Evolutionary conservation across 2,329 filamentous ascomycete genomes (phyloP).

Genomic region (Beauveria sp.): DNA sequence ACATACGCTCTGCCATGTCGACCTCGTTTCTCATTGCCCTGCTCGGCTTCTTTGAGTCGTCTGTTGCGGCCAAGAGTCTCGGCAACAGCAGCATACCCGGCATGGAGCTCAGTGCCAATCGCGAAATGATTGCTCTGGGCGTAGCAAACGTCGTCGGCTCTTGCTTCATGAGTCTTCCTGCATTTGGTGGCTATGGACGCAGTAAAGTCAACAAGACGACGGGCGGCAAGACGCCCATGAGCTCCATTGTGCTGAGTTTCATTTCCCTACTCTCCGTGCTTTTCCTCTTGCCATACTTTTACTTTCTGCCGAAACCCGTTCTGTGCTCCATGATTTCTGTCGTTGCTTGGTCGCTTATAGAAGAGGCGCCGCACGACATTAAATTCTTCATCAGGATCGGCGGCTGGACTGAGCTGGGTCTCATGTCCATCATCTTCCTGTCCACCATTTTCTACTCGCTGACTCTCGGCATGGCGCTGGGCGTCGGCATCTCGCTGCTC

Average conservation of each 20-base stretch:
- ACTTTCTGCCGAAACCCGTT: conserved; percentile 94
- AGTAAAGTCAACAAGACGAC: conserved; percentile 94
- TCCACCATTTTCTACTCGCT: conserved; percentile 94
- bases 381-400: conserved; percentile 79
- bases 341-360: conserved; percentile 87
- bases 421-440: conserved; percentile 87
- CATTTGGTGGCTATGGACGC: conserved; percentile 91
- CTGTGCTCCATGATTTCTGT: conserved; percentile 91
- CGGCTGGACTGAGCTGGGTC: conserved; percentile 75
- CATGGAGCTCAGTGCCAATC: conserved; percentile 80
- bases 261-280: conserved; percentile 76
- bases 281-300: conserved; percentile 83
- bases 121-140: conserved; percentile 87
- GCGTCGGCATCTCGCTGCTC: conserved; percentile 82
- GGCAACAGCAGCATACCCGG: conserved; percentile 63
- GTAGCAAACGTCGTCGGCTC: conserved; percentile 86
- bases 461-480: conserved; percentile 86
- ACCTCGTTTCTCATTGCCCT: conserved; percentile 91
- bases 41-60: conserved; percentile 97
- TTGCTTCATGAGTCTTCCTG: conserved; percentile 85
- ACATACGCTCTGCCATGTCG: conserved; percentile 79
- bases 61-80: conserved; percentile 88
- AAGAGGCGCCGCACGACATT: conserved; percentile 91
- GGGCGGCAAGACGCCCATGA: conserved; percentile 88
- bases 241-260: conserved; percentile 75